These are phyloP conservation scores for Trifolium subterraneum DNA, from an alignment of 306 rosid genomes.

Conservation along the genomic window DNA sequence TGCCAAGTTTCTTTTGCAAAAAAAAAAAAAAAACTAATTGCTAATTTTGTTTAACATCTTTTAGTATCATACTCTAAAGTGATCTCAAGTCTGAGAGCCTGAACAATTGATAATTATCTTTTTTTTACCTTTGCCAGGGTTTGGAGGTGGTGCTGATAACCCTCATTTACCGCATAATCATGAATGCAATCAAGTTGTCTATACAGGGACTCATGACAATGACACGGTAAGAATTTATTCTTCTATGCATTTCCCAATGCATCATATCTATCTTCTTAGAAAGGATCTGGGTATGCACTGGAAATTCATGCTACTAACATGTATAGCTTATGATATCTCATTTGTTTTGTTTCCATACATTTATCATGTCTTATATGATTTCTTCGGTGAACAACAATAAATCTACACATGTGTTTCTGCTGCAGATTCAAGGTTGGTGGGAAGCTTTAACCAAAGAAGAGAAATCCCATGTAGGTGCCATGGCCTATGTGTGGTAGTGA, in stretches of 20 bases:
- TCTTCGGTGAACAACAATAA: constrained; percentile 15
- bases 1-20: not conserved
- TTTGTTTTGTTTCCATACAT: constrained; percentile 13
- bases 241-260: constrained; percentile 28
- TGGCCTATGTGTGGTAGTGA: constrained; percentile 4
- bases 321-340: constrained; percentile 26
- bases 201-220: constrained; percentile 96
- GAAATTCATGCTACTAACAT: not conserved
- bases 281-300: constrained; percentile 3
- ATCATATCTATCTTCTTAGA: constrained; percentile 25
- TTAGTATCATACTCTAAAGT: constrained; percentile 23
- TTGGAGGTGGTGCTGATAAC: constrained; percentile 80
- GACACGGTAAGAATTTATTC: constrained; percentile 72
- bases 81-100: constrained; percentile 17
- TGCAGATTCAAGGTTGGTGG: constrained; percentile 93
- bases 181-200: constrained; percentile 88
- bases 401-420: constrained; percentile 36
- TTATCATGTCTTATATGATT: constrained; percentile 23
- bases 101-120: constrained; percentile 6
- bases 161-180: constrained; percentile 98
- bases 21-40: not conserved
- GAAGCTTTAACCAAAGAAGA: constrained; percentile 73
- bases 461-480: constrained; percentile 69
- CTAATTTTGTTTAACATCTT: constrained; percentile 32
- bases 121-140: constrained; percentile 53